phyloP scores from a whole-genome alignment of 139 green algal genomes.

The Dunaliella primolecta region DNA sequence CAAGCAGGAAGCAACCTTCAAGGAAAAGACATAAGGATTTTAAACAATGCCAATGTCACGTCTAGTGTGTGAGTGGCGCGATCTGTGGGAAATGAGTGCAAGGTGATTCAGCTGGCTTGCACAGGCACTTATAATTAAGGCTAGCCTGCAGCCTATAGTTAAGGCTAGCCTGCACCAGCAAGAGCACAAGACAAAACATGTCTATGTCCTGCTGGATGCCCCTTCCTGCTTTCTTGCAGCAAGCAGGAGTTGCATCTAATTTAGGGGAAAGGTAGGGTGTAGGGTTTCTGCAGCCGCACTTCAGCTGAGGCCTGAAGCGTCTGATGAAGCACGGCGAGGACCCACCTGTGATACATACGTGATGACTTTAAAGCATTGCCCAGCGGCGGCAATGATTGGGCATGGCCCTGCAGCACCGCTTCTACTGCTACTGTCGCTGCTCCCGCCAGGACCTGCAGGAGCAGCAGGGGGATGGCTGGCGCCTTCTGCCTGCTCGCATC shows the following conservation, averaged over 20 bases:
- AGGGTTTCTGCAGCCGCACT: background rate
- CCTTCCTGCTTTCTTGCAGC: no score
- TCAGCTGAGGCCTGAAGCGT: background rate
- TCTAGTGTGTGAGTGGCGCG: no score
- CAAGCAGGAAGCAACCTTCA: no score
- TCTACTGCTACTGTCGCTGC: background rate
- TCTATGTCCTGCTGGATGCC: no score
- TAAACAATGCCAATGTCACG: no score
- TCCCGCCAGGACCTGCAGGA: background rate
- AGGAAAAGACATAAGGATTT: no score
- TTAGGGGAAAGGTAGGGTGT: background rate
- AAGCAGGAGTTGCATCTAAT: no score
- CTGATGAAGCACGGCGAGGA: background rate
- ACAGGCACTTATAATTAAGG: background rate
- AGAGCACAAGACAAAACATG: no score
- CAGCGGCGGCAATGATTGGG: background rate
- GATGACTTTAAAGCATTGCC: background rate
- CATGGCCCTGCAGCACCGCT: background rate
- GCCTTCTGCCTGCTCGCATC: no score
- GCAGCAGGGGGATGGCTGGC: no score
- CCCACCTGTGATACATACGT: constrained; percentile 5
- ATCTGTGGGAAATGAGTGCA: background rate
- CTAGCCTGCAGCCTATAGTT: background rate
- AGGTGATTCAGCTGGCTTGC: background rate
- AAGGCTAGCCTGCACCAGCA: background rate